Evolutionary conservation across 2,329 filamentous ascomycete species (phyloP).

Genomic region (Sporothrix globosa): DNA sequence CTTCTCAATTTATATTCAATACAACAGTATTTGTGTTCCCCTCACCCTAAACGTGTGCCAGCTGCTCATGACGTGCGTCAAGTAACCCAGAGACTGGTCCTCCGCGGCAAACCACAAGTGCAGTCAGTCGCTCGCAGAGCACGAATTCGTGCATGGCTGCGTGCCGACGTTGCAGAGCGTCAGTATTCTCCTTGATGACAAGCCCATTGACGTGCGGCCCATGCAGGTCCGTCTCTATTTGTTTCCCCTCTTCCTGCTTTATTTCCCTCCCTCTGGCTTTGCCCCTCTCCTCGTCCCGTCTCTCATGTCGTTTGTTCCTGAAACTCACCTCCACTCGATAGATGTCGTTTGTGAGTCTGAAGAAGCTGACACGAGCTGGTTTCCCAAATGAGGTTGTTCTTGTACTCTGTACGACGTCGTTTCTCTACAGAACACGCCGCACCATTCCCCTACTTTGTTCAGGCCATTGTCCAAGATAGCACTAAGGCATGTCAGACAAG

Average conservation of each 20-base stretch:
- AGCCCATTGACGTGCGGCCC: background rate
- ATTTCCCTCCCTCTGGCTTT: background rate
- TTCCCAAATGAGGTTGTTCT: conserved; percentile 7
- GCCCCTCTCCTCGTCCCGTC: conserved; percentile 9
- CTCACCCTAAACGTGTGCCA: background rate
- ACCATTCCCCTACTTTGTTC: background rate
- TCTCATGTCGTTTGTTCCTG: background rate
- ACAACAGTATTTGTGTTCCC: background rate
- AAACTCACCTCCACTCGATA: background rate
- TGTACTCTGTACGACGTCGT: background rate
- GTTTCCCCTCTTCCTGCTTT: background rate
- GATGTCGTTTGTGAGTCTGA: background rate
- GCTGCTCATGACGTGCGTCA: conserved; percentile 21
- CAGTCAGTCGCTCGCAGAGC: background rate
- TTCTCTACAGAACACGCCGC: no score
- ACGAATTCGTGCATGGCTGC: conserved; percentile 6
- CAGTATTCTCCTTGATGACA: background rate
- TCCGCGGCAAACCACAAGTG: background rate
- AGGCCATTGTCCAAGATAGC: background rate
- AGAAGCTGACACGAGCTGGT: background rate
- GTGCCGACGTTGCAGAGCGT: no score
- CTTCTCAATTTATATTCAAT: background rate
- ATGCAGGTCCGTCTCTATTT: conserved; percentile 4
- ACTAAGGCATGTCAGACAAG: conserved; percentile 13
- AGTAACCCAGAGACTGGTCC: conserved; percentile 14